Base-by-base conservation (phyloP, 495 filamentous ascomycete genomes). In the Podospora pseudoanserina region DNA sequence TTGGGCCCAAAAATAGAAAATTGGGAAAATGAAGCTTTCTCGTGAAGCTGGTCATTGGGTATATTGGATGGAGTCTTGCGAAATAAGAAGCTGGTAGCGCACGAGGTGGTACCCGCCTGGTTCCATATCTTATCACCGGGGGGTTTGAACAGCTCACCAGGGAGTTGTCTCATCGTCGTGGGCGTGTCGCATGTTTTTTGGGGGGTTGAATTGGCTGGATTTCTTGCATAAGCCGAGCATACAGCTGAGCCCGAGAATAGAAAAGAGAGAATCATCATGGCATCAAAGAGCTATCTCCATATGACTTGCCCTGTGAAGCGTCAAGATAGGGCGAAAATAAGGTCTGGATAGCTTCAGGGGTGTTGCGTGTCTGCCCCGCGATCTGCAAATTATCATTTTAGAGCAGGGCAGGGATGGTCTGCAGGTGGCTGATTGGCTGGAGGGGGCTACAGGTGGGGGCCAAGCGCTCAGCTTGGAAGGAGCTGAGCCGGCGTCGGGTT, bases 391-490 rank as follows among this genome's bases (percentile, higher is more conserved):
- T 20, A 58, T 58, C 55, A 58, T 58, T 58, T 58, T 58, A 58
- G 23, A 26, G 55, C n/a, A 58, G n/a, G 55, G 55, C 55, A 58
- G 55, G 55, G 55, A 32, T 28, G 28, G 0, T 11, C 2, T 19
- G 44, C 59, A 5, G 20, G 39, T 56, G 32, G 60, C 60, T 71
- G 59, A 54, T 60, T 60, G 60, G 28, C 56, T 64, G 68, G 70
- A 49, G 53, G 53, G 49, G 19, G 34, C 32, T 15, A 32, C 4
- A 63, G 53, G 49, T 58, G 57, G 69, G 69, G 65, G 20, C 64
- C 7, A 63, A 63, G 69, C 49, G 60, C 70, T 64, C 64, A 67
- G 66, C 67, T 67, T 64, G 70, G 67, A 68, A 71, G 66, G 69
- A 71, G 70, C 70, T 71, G 70, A 65, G 23, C 54, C 65, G 61